phyloP scores from a whole-genome alignment of 1,284 basidiomycete species.

The Porogramme epimiltina region DNA sequence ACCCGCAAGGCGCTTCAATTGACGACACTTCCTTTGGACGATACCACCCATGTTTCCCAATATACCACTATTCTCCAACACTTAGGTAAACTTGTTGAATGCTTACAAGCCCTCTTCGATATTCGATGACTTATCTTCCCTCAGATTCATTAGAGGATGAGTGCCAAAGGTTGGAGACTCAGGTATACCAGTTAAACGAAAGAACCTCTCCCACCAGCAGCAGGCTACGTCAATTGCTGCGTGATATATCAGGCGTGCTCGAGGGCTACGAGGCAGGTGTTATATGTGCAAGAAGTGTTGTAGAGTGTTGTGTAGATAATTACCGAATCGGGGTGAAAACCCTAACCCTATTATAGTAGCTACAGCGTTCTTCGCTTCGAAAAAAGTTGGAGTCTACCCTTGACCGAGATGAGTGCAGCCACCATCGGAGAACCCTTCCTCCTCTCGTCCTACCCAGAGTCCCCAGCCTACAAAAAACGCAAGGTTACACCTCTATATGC shows the following conservation, averaged over 20 bases:
- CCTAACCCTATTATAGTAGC: slow-evolving; percentile 30
- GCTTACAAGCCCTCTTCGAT: background rate
- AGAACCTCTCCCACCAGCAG: too few species aligned
- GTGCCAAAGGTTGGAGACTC: background rate
- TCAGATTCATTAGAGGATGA: slow-evolving; percentile 15
- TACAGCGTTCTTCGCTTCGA: slow-evolving; percentile 9
- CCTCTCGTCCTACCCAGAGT: slow-evolving; percentile 47
- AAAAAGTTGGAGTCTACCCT: slow-evolving; percentile 20
- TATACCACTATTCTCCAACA: slow-evolving; percentile 16
- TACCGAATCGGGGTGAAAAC: slow-evolving; percentile 20
- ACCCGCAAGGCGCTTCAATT: slow-evolving; percentile 12
- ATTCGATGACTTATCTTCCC: background rate
- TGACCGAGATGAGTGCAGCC: slow-evolving; percentile 42
- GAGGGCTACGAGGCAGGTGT: slow-evolving; percentile 11
- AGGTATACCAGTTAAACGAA: too few species aligned
- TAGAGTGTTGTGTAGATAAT: slow-evolving; percentile 20
- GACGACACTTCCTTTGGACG: slow-evolving; percentile 13
- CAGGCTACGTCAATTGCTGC: too few species aligned
- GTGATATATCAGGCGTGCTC: slow-evolving; percentile 4
- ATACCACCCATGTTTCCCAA: slow-evolving; percentile 11
- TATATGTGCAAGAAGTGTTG: slow-evolving; percentile 8
- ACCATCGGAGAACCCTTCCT: slow-evolving; percentile 60
- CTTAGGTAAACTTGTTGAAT: slow-evolving; percentile 17
- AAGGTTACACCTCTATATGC: slow-evolving; percentile 10
- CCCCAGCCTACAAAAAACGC: slow-evolving; percentile 29